Conservation (phyloP, 2,329 filamentous ascomycete genomes). For the Penicillium sp. region DNA sequence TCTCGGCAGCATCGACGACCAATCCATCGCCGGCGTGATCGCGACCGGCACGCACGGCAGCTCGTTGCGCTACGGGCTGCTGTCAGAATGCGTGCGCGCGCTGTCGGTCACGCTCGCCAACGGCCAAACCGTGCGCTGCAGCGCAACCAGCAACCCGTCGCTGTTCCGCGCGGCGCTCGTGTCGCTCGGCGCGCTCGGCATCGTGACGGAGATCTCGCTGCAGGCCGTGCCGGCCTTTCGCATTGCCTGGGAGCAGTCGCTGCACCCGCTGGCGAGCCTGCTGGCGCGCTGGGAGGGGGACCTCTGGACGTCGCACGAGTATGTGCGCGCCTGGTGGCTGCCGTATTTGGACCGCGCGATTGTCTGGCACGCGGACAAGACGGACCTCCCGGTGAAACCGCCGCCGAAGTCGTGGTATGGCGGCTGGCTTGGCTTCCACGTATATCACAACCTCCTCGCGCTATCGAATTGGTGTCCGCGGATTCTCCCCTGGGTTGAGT, state of each 20-base stretch:
- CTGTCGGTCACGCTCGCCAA: slow-evolving; percentile 79
- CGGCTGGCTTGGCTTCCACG: slow-evolving; percentile 73
- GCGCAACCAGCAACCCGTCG: slow-evolving; percentile 62
- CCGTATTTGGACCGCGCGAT: slow-evolving; percentile 86
- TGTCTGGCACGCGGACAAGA: slow-evolving; percentile 83
- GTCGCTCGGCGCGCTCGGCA: slow-evolving; percentile 83
- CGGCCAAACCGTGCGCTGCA: slow-evolving; percentile 69
- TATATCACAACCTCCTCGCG: slow-evolving; percentile 89
- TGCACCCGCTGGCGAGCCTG: slow-evolving; percentile 66
- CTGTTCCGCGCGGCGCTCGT: slow-evolving; percentile 86
- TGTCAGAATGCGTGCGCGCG: slow-evolving; percentile 72
- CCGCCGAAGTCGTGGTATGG: slow-evolving; percentile 75
- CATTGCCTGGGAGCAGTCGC: slow-evolving; percentile 79
- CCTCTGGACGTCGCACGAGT: slow-evolving; percentile 82
- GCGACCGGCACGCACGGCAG: slow-evolving; percentile 92
- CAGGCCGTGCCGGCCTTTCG: slow-evolving; percentile 75
- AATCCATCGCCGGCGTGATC: slow-evolving; percentile 89
- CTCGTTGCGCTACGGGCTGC: slow-evolving; percentile 74
- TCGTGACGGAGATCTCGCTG: slow-evolving; percentile 86
- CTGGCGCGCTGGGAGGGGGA: slow-evolving; percentile 66
- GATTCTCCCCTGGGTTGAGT: slow-evolving; percentile 83
- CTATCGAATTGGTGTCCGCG: slow-evolving; percentile 72
- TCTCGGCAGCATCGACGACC: slow-evolving; percentile 89
- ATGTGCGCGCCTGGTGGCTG: slow-evolving; percentile 95
- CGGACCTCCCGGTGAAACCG: slow-evolving; percentile 56